Base-by-base conservation (phyloP, 2,329 filamentous ascomycete species). In the Monosporascus sp. region DNA sequence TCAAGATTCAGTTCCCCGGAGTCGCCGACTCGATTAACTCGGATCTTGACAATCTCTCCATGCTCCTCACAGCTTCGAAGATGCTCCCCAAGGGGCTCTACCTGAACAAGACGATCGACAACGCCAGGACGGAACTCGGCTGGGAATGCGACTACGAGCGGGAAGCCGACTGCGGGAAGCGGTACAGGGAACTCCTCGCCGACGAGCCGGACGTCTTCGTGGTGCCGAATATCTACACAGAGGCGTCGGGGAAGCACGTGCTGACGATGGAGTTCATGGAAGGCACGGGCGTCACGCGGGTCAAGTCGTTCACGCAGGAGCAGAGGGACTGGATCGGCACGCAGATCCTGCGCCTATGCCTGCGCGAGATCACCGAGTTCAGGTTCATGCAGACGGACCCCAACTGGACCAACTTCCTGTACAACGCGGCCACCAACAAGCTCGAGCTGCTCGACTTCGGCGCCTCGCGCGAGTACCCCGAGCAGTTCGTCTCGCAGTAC, bases 391-490 rank as follows among this genome's bases (percentile, higher is more conserved):
- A 99, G 74, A 99, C 94, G 5, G 94, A 99, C 68, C 94, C 94
- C 41, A 99, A 99, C 77, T 99, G 94, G 94, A 97, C 93, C 37
- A 99, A 99, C 72, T 99, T 99, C 71, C 79, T 97, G 20, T 99
- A 91, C 78, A 94, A 97, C 63, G 76, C 84, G 1, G 63, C 75
- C 20, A 84, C 79, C 4, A 76, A 84, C 63, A 88, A 85, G 65
- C 85, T 99, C 15, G 92, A 96, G 70, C 82, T 99, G 1, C 85
- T 99, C 50, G 95, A 99, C 72, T 99, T 99, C 70, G 94, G 94
- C 55, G 94, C 94, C 37, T 91, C 88, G 20, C 81, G 94, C 63
- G 93, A 91, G 60, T 99, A 86, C 67, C 91, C 92, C 0, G 79
- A 83, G 40, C 74, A 81, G 15, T 99, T 99, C 65, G 86, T 97